phyloP scores from a whole-genome alignment of 768 basidiomycete genomes.

The Xerocomellus intermedius region DNA sequence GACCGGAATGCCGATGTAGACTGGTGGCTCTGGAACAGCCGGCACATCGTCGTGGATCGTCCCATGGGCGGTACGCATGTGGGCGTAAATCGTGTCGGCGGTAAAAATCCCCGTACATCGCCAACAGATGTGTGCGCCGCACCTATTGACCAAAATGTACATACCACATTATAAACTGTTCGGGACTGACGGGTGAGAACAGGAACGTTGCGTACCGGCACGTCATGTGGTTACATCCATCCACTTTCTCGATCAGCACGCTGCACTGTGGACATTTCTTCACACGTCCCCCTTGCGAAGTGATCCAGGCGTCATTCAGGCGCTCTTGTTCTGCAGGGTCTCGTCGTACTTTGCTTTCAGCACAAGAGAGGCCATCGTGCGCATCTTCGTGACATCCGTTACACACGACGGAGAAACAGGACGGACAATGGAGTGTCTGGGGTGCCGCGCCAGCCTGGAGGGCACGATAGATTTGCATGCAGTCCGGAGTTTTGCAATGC shows the following conservation, averaged over 20 bases:
- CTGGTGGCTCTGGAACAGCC: background rate
- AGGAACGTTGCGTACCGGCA: slow-evolving; percentile 38
- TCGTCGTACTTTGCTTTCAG: slow-evolving; percentile 35
- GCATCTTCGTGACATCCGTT: slow-evolving; percentile 55
- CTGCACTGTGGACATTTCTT: slow-evolving; percentile 73
- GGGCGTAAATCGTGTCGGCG: slow-evolving; percentile 30
- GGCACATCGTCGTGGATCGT: slow-evolving; percentile 23
- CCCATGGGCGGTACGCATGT: slow-evolving; percentile 38
- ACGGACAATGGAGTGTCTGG: slow-evolving; percentile 56
- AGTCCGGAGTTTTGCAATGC: slow-evolving; percentile 79
- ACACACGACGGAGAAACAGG: slow-evolving; percentile 66
- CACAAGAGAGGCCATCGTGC: slow-evolving; percentile 64
- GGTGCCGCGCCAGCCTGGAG: slow-evolving; percentile 39
- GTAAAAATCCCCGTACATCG: slow-evolving; percentile 46
- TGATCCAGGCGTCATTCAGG: slow-evolving; percentile 60
- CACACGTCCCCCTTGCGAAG: slow-evolving; percentile 50
- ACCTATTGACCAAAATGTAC: slow-evolving; percentile 35
- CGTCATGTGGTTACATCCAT: slow-evolving; percentile 80
- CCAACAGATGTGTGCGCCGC: slow-evolving; percentile 81
- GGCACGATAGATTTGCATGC: slow-evolving; percentile 66
- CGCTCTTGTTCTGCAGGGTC: slow-evolving; percentile 47
- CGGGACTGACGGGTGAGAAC: background rate
- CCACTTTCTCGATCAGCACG: slow-evolving; percentile 63
- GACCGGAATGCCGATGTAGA: slow-evolving; percentile 13
- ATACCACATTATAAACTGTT: too few species aligned